Evolutionary conservation across 2,329 filamentous ascomycete species (phyloP).

Genomic region (Myotisia sp.): DNA sequence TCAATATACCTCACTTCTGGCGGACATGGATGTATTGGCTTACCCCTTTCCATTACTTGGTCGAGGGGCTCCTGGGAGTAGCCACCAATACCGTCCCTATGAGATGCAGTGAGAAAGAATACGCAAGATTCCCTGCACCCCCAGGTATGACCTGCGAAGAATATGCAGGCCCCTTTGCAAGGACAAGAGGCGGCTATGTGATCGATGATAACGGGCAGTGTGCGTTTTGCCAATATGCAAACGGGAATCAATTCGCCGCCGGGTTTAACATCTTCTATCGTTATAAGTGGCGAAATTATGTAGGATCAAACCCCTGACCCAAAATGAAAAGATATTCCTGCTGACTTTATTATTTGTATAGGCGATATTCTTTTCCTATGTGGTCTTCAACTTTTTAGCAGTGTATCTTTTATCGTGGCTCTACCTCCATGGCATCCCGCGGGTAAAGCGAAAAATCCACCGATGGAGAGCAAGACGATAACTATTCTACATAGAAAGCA

Average conservation of each 20-base stretch:
- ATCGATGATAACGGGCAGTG: slow-evolving; percentile 43
- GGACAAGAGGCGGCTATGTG: slow-evolving; percentile 47
- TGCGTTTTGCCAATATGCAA: slow-evolving; percentile 49
- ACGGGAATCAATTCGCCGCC: slow-evolving; percentile 46
- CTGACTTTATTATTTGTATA: slow-evolving; percentile 9
- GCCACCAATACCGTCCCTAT: slow-evolving; percentile 43
- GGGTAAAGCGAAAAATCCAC: slow-evolving; percentile 22
- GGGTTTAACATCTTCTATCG: slow-evolving; percentile 46
- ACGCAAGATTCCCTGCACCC: slow-evolving; percentile 47
- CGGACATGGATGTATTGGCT: slow-evolving; percentile 51
- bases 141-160: slow-evolving; percentile 44
- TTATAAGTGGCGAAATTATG: slow-evolving; percentile 52
- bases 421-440: slow-evolving; percentile 31
- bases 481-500: too few species aligned
- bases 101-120: slow-evolving; percentile 41
- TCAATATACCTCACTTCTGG: slow-evolving; percentile 52
- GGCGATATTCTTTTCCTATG: slow-evolving; percentile 50
- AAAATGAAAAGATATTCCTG: background rate
- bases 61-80: slow-evolving; percentile 47
- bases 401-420: slow-evolving; percentile 42
- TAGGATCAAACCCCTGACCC: slow-evolving; percentile 17
- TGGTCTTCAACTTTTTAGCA: slow-evolving; percentile 48
- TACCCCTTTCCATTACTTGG: slow-evolving; percentile 53
- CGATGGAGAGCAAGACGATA: slow-evolving; percentile 6
- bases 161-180: slow-evolving; percentile 43